Evolutionary conservation across 345 rosid species (phyloP), one percentile per base, ranked within the genome.

Genomic region (Eucalyptus tenuipes): DNA sequence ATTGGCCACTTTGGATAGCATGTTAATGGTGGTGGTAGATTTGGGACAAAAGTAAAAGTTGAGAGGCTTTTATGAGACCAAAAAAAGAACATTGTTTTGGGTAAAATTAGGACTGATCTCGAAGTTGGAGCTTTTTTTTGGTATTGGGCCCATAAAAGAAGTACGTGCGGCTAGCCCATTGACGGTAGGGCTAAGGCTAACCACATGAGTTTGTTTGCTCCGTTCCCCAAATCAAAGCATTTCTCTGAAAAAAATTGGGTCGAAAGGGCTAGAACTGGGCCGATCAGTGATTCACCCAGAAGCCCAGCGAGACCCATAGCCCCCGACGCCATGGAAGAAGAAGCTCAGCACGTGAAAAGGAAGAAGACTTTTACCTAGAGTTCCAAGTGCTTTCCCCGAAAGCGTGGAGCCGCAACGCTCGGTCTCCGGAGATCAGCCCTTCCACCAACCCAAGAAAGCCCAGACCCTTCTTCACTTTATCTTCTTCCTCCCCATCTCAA

Each of bases 401-500:
- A 75, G 82, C 27, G 45, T 37, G 82, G 82, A 37, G 82, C 82
- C 82, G 82, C 82, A 75, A 37, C 82, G 82, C 82, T 37, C 82
- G 82, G 82, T 75, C 81, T 68, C 24, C 24, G 13, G 25, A 17
- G 44, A 68, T 33, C 44, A 47, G 4, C 3, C 53, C 55, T 7
- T 12, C 13, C 13, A 85, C 86, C 55, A n/a, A 84, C 20, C 47
- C 31, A 2, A 85, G 33, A 47, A 7, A 85, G 52, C 55, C 86
- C 86, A 47, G 22, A n/a, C n/a, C 88, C 88, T 29, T 29, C 80
- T 59, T 22, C 18, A 2, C 88, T 44, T 88, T 71, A 86, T 89
- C 90, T 85, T 85, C 85, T 49, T 80, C 50, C 50, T 40, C 22
- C 82, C 68, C 87, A 57, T 87, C 31, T 85, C 50, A 15, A 88